Percentiles rank a stretch among this genome's conserved stretches.
Evolutionary conservation across 805 yeast genomes (phyloP).

Genomic region (Ogataea chonburiensis): DNA sequence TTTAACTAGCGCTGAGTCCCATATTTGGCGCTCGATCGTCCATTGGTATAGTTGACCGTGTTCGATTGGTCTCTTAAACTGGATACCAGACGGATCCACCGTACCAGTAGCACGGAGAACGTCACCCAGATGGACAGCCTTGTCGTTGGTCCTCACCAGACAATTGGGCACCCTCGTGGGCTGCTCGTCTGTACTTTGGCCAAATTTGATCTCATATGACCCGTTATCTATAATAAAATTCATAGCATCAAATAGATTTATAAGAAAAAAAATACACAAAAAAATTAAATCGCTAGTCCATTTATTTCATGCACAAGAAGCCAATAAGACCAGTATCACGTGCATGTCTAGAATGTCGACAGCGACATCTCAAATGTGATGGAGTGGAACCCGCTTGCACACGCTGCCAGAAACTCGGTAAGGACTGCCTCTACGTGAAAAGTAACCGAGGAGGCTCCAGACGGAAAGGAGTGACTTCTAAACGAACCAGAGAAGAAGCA

Average conservation of each 20-base stretch:
- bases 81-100: constrained; percentile 76
- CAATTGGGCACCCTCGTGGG: constrained; percentile 66
- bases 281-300: background rate
- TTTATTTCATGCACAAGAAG: constrained; percentile 8
- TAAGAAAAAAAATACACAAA: constrained; percentile 1
- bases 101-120: constrained; percentile 29
- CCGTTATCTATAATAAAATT: constrained; percentile 84
- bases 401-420: constrained; percentile 37
- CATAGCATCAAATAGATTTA: constrained; percentile 6
- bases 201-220: constrained; percentile 74
- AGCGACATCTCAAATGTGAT: constrained; percentile 50
- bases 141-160: constrained; percentile 72
- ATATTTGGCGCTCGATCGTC: constrained; percentile 84
- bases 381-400: constrained; percentile 46
- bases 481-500: constrained; percentile 14
- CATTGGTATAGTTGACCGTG: constrained; percentile 87
- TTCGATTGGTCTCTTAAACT: constrained; percentile 78
- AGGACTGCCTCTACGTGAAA: constrained; percentile 47
- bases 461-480: constrained; percentile 42
- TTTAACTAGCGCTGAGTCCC: constrained; percentile 74
- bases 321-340: constrained; percentile 40
- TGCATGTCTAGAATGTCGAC: constrained; percentile 53
- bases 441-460: constrained; percentile 56
- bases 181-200: constrained; percentile 40
- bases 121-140: constrained; percentile 69